Base-by-base conservation (phyloP, 108 stramenopile species). In the Skeletonema marinoi region DNA sequence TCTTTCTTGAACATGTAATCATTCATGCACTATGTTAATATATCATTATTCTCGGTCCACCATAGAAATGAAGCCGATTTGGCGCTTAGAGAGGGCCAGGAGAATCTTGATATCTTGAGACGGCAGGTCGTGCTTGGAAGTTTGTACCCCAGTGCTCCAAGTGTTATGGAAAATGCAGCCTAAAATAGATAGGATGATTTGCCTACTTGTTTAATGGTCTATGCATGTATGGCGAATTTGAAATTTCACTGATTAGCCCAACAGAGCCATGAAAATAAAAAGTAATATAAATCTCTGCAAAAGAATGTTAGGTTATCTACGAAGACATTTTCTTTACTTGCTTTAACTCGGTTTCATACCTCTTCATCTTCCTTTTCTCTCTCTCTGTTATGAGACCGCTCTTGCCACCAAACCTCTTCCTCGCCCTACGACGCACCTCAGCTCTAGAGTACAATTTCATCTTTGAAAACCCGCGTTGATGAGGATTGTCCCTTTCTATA, bases 391-490 rank as follows among this genome's bases (percentile, higher is more conserved):
- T 70, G 59, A 95, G 72, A 29, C 90, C 92, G 10, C 82, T 75
- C 70, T 86, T 74, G 19, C 94, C 94, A 60, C 94, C 94, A 74
- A 73, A 91, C 56, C 94, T 78, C 64, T 82, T 78, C 12, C 86
- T 66, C 13, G 92, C 90, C 48, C 89, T 75, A 31, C 86, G 73
- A 21, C 94, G 84, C 36, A 93, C 80, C 62, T 95, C 92, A 65
- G 59, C 77, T 11, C 94, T 77, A 14, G 76, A 30, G 59, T 90
- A 95, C 42, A 95, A 51, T 68, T 92, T 92, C 92, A 95, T 90
- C 14, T 88, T 75, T 9, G 82, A 83, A 79, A 82, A 95, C 11
- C 83, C 78, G 8, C 73, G 76, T 66, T 90, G 66, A 11, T 82
- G 87, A 21, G 94, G 94, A 85, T 95, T 95, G 12, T 78, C 81